Conservation (phyloP, 208 protist genomes). For the Trypanosoma lewisi region DNA sequence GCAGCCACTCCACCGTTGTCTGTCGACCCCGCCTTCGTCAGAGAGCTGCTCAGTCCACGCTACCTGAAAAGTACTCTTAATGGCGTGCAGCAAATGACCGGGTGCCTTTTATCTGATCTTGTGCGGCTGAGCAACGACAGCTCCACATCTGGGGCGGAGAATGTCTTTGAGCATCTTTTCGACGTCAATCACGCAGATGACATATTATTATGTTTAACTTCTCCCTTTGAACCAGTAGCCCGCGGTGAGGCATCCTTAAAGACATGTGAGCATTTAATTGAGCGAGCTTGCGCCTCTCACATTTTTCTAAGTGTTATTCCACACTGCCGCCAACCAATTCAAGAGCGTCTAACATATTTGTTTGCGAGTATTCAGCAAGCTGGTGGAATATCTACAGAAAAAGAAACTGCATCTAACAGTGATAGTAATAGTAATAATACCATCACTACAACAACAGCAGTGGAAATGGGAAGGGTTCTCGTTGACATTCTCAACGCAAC, state of each 20-base stretch:
- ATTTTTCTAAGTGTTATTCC: constrained; percentile 49
- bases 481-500: constrained; percentile 48
- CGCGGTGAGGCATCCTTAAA: constrained; percentile 26
- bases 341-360: constrained; percentile 30
- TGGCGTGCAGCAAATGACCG: constrained; percentile 57
- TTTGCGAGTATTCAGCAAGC: constrained; percentile 41
- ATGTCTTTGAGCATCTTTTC: constrained; percentile 32
- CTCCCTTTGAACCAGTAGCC: constrained; percentile 42
- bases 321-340: constrained; percentile 31
- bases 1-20: constrained; percentile 17
- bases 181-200: constrained; percentile 31
- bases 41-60: constrained; percentile 48
- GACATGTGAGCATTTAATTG: constrained; percentile 44
- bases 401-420: background rate
- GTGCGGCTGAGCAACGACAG: constrained; percentile 38
- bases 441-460: constrained; percentile 32
- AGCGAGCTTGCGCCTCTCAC: constrained; percentile 49
- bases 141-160: background rate
- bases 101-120: constrained; percentile 61
- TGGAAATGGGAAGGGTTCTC: constrained; percentile 60
- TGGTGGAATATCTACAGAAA: background rate
- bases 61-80: constrained; percentile 40
- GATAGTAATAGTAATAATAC: constrained; percentile 1
- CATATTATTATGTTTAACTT: constrained; percentile 43
- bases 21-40: constrained; percentile 34